A percentile compares a stretch with the other conserved stretches of the same genome.
phyloP scores from a whole-genome alignment of 768 basidiomycete species.

The Leucocoprinus birnbaumii region DNA sequence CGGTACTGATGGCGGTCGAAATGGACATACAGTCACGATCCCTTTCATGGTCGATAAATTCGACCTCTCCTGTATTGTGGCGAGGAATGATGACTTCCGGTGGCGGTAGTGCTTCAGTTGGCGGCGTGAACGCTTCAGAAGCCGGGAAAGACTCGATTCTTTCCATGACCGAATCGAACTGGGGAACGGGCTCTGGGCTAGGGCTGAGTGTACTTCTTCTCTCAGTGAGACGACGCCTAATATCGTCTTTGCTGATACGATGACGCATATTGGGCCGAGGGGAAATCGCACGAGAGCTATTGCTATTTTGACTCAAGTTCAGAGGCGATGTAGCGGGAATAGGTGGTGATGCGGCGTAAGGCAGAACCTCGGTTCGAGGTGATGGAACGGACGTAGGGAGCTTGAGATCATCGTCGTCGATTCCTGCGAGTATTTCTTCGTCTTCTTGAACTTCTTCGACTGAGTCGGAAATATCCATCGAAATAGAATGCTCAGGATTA shows the following conservation, averaged over 20 bases:
- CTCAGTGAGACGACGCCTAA: constrained; percentile 45
- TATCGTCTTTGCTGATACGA: constrained; percentile 52
- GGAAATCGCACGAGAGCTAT: constrained; percentile 5
- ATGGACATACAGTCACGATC: constrained; percentile 36
- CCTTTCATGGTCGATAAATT: constrained; percentile 21
- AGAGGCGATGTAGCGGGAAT: constrained; percentile 12
- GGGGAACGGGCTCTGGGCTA: constrained; percentile 12
- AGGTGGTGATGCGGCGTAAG: background rate
- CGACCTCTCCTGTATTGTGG: constrained; percentile 1
- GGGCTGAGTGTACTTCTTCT: constrained; percentile 44
- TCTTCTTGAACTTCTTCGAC: constrained; percentile 5
- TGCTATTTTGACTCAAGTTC: constrained; percentile 7
- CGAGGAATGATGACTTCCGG: background rate
- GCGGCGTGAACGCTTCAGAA: background rate
- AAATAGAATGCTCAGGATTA: background rate
- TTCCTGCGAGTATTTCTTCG: background rate
- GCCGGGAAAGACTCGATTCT: constrained; percentile 2
- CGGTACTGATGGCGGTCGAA: constrained; percentile 42
- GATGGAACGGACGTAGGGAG: background rate
- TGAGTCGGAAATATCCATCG: background rate
- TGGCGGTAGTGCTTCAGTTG: background rate
- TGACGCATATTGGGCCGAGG: constrained; percentile 27
- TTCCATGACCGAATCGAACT: constrained; percentile 2
- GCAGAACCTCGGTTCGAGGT: constrained; percentile 1
- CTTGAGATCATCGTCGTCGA: background rate